A percentile compares a stretch with the other conserved stretches of the same genome.
Evolutionary conservation across 441 rosid species (phyloP).

Genomic region (Omphalea diandra): DNA sequence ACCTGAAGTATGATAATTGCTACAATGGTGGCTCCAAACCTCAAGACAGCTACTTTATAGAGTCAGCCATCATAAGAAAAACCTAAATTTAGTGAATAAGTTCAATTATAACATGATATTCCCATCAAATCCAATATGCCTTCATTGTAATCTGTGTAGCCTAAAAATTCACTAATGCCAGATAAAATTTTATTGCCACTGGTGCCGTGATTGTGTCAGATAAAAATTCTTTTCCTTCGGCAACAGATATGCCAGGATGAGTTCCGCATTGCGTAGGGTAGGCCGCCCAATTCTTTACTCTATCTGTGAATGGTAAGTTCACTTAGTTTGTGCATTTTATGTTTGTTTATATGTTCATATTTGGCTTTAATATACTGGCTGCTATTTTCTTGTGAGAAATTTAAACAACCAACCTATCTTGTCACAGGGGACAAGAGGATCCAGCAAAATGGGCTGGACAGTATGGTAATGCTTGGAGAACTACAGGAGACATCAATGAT

Average conservation of each 20-base stretch:
- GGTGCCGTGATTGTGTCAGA: neutral
- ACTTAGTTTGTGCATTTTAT: neutral
- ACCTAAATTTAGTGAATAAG: neutral
- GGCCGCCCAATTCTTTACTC: slow-evolving; percentile 59
- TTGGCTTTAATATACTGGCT: neutral
- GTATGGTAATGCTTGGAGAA: slow-evolving; percentile 64
- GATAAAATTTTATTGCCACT: too few species aligned
- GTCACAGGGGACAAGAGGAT: slow-evolving; percentile 50
- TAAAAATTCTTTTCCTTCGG: neutral
- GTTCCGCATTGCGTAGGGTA: slow-evolving; percentile 43
- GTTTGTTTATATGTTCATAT: neutral
- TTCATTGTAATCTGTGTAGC: too few species aligned
- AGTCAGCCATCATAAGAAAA: too few species aligned
- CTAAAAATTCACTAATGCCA: too few species aligned
- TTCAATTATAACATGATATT: neutral
- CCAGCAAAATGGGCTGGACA: slow-evolving; percentile 61
- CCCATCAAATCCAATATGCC: too few species aligned
- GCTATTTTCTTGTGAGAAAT: neutral
- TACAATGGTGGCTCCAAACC: slow-evolving; percentile 41
- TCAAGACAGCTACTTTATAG: slow-evolving; percentile 25
- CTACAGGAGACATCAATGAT: slow-evolving; percentile 49
- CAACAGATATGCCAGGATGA: slow-evolving; percentile 51
- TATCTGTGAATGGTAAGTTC: slow-evolving; percentile 61
- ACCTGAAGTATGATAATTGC: slow-evolving; percentile 67
- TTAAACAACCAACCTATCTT: neutral